These are phyloP conservation scores for Erysimum pusillum DNA, from an alignment of 441 rosid genomes.

Conservation along the genomic window DNA sequence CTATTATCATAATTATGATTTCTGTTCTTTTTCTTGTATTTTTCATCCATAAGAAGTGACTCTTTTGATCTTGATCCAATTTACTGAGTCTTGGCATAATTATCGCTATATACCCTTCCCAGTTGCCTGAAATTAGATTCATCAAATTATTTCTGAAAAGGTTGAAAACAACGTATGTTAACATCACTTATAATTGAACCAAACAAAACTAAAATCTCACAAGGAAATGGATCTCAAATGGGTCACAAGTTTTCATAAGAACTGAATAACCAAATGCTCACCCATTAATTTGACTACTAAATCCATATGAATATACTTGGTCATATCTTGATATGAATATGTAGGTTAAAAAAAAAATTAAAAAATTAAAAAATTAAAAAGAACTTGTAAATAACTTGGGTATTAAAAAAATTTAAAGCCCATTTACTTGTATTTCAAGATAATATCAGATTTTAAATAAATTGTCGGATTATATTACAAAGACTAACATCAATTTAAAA, in stretches of 20 bases:
- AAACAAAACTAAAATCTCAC: not conserved
- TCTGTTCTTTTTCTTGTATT: constrained; percentile 48
- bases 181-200: not conserved
- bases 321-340: too few relatives aligned
- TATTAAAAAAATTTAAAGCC: not conserved
- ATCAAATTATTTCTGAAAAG: not conserved
- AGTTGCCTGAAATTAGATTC: constrained; percentile 52
- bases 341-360: too few relatives aligned
- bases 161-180: not conserved
- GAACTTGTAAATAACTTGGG: not conserved
- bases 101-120: constrained; percentile 64
- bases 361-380: too few relatives aligned
- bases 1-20: not conserved
- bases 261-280: constrained; percentile 6
- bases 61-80: constrained; percentile 47
- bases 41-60: constrained; percentile 54
- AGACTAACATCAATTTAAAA: not conserved
- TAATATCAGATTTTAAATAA: not conserved
- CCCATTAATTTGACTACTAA: not conserved
- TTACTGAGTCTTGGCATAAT: constrained; percentile 53
- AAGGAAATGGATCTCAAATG: not conserved
- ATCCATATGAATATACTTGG: too few relatives aligned
- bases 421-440: not conserved
- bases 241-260: not conserved
- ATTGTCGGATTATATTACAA: not conserved